phyloP scores from a whole-genome alignment of 352 stramenopile genomes.

The Phytophthora europaea region DNA sequence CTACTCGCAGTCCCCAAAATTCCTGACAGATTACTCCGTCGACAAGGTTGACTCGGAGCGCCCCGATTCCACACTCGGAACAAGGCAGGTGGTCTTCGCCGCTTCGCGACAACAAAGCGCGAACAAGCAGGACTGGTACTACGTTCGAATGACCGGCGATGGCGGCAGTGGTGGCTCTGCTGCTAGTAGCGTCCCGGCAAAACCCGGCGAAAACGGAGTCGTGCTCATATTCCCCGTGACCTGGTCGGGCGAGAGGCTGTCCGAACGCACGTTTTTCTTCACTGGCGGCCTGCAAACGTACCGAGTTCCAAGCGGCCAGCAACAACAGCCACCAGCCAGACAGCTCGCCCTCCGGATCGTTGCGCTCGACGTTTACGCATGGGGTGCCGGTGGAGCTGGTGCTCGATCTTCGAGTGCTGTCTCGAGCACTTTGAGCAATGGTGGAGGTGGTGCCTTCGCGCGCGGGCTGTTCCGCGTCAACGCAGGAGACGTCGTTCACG shows the following conservation, averaged over 20 bases:
- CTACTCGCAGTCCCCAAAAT: conserved; percentile 40
- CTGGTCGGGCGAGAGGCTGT: conserved; percentile 48
- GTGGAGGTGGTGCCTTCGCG: conserved; percentile 80
- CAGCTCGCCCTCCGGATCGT: conserved; percentile 50
- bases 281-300: conserved; percentile 40
- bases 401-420: conserved; percentile 29
- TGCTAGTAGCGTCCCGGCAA: conserved; percentile 12
- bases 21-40: conserved; percentile 49
- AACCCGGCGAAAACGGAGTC: conserved; percentile 57
- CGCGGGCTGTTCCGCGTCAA: conserved; percentile 61
- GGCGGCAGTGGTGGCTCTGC: conserved; percentile 48
- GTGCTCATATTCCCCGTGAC: conserved; percentile 74
- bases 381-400: conserved; percentile 80
- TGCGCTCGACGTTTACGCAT: conserved; percentile 75
- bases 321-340: conserved; percentile 8
- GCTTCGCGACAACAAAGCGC: conserved; percentile 45
- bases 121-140: conserved; percentile 67
- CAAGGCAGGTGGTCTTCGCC: conserved; percentile 28
- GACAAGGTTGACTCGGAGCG: not conserved
- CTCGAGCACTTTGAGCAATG: conserved; percentile 43
- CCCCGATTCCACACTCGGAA: not conserved
- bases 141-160: conserved; percentile 62
- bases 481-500: conserved; percentile 53
- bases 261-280: conserved; percentile 62
- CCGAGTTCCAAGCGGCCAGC: conserved; percentile 34